Conservation (phyloP, 176 grass and related monocot species). For the Musa beccarii region DNA sequence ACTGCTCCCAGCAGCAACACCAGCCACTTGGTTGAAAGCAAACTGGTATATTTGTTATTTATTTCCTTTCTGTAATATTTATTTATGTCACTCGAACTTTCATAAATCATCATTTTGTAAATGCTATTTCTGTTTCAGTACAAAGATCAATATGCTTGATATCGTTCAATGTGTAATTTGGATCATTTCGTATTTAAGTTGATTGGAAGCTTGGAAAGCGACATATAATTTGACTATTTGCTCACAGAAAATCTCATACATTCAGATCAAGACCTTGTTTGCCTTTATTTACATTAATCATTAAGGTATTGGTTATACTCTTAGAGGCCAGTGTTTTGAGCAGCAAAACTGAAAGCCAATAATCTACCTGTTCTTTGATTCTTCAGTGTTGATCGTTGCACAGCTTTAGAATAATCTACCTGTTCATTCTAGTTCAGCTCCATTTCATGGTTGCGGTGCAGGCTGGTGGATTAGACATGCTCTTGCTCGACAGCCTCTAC, state of each 20-base stretch:
- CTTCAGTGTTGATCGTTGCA: too few relatives aligned
- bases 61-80: background rate
- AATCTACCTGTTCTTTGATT: background rate
- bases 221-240: too few relatives aligned
- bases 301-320: too few relatives aligned
- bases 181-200: too few relatives aligned
- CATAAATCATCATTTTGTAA: background rate
- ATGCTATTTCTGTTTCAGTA: slow-evolving; percentile 32
- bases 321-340: too few relatives aligned
- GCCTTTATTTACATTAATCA: too few relatives aligned
- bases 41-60: slow-evolving; percentile 41
- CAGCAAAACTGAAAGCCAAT: too few relatives aligned
- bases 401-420: too few relatives aligned
- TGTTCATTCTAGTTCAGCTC: too few relatives aligned
- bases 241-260: too few relatives aligned
- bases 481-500: slow-evolving; percentile 89
- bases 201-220: too few relatives aligned
- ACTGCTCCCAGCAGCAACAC: slow-evolving; percentile 60
- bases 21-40: slow-evolving; percentile 41
- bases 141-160: slow-evolving; percentile 28
- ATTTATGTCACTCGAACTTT: background rate
- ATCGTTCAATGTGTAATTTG: background rate
- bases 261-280: too few relatives aligned
- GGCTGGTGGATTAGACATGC: slow-evolving; percentile 87
- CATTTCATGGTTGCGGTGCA: slow-evolving; percentile 6